These are phyloP conservation scores for Sclerotinia nivalis DNA, from an alignment of 2,329 filamentous ascomycete genomes.

Conservation along the genomic window DNA sequence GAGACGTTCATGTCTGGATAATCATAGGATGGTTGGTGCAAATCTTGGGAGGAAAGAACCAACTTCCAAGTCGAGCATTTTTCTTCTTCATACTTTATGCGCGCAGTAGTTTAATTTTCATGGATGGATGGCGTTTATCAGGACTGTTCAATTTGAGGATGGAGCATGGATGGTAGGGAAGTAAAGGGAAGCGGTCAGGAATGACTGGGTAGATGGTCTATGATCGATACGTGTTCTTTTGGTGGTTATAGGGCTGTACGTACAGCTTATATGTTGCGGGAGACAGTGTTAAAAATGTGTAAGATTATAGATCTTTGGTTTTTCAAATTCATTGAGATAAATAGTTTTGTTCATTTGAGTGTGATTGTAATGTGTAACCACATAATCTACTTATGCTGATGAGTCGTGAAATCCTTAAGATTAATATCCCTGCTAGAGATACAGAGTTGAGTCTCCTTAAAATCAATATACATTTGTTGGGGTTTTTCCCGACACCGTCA, in stretches of 20 bases:
- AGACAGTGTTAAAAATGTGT: constrained; percentile 15
- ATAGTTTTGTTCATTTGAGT: background rate
- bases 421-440: background rate
- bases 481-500: background rate
- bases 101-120: constrained; percentile 21
- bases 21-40: constrained; percentile 4
- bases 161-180: constrained; percentile 14
- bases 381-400: background rate
- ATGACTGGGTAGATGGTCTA: constrained; percentile 16
- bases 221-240: constrained; percentile 16
- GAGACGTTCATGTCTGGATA: constrained; percentile 14
- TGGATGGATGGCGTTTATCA: constrained; percentile 17
- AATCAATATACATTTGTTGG: constrained; percentile 1
- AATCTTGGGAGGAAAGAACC: background rate
- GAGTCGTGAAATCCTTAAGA: background rate
- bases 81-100: constrained; percentile 15
- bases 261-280: background rate
- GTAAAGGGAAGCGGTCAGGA: constrained; percentile 12
- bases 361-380: constrained; percentile 4
- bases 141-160: background rate
- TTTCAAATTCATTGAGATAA: constrained; percentile 8
- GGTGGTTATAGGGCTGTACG: constrained; percentile 8
- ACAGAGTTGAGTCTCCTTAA: constrained; percentile 7
- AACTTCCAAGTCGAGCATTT: background rate
- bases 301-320: constrained; percentile 26